These are phyloP conservation scores for Magnusiomyces magnusii DNA, from an alignment of 1,139 yeast genomes.

Conservation along the genomic window DNA sequence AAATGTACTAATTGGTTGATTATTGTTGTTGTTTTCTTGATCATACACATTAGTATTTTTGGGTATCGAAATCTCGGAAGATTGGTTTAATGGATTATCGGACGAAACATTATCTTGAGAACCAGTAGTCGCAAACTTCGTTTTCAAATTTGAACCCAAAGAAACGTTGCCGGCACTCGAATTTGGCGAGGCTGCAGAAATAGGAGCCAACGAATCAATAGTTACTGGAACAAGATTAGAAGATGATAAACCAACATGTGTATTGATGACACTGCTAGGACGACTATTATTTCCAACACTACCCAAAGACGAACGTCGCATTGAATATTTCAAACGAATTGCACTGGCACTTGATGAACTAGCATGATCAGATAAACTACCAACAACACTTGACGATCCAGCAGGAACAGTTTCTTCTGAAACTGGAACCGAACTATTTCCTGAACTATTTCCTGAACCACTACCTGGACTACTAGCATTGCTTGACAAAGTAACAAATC, in stretches of 20 bases:
- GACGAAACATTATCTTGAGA: background rate
- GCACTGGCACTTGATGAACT: background rate
- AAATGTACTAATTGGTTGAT: no score
- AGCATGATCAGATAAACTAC: background rate
- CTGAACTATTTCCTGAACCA: background rate
- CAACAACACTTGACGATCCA: background rate
- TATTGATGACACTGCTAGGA: background rate
- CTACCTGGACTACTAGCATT: background rate
- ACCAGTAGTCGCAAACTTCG: background rate
- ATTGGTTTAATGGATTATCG: background rate
- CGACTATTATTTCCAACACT: background rate
- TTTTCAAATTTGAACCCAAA: background rate
- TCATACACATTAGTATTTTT: no score
- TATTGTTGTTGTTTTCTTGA: no score
- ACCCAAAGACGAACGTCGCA: background rate
- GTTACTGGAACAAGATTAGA: background rate
- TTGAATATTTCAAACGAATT: background rate
- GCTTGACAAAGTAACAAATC: background rate
- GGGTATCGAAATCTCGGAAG: background rate
- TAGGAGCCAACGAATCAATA: background rate
- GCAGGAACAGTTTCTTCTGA: background rate
- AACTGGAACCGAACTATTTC: background rate
- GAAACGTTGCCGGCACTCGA: background rate
- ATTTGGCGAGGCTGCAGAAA: background rate
- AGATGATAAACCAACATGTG: background rate